Base-by-base conservation (phyloP, 331 rosid genomes). In the Prunus yedoensis region DNA sequence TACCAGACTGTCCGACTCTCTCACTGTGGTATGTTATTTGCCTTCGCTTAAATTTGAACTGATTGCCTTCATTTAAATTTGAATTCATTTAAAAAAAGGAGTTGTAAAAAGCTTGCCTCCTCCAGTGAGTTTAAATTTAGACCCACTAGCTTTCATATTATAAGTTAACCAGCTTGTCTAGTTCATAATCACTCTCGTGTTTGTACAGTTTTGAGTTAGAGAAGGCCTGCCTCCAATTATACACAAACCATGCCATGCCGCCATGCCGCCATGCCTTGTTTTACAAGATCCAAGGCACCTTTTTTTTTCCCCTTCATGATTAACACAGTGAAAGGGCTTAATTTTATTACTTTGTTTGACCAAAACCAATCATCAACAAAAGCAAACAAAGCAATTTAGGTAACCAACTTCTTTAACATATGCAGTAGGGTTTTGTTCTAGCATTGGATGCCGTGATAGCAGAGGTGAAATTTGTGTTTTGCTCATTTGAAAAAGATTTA, bases 201-300 rank as follows among this genome's bases (percentile, higher is more conserved):
- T 23, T 73, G 18, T 16, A 72, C 43, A 41, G 28, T 57, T 45
- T 49, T 12, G 30, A 17, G 30, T 52, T 70, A 3, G 62, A 30
- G 62, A 70, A 10, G 30, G 62, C 61, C 30, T 18, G 62, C 65
- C 51, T 53, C 13, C 4, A 73, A 59, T 45, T 0, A 27, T 60
- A 73, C 45, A 73, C 27, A 60, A 60, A 73, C 20, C 5, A 45
- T 59, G 68, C 1, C 54, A 66, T 5, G n/a, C 35, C 21, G 68
- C 1, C 54, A 66, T 5, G n/a, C 35, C 21, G 16, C 70, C 70
- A 66, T 66, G 23, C 71, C 77, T 73, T 60, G 59, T 59, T 10
- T 58, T 17, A 73, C 76, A 72, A 58, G 76, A 72, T 72, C 67
- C 76, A 72, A 57, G 49, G 76, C 17, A 7, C 45, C 23, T 21